These are phyloP conservation scores for Drosera spatulata DNA, from an alignment of 179 eudicot species.

Conservation along the genomic window DNA sequence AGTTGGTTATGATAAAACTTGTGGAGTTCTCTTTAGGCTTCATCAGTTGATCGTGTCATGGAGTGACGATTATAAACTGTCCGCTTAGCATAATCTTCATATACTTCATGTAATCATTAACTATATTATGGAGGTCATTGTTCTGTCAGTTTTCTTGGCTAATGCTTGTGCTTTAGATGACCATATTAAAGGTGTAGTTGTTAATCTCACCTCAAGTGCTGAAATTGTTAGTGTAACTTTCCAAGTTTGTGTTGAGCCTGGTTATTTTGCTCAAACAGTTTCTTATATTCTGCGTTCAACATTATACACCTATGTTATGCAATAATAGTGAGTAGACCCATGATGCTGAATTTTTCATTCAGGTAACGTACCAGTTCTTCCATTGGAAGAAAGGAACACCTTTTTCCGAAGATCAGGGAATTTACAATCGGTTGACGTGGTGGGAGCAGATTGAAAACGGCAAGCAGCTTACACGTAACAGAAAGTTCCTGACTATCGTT, in stretches of 20 bases:
- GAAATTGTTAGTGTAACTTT: too few relatives aligned
- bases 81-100: too few relatives aligned
- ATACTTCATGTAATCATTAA: too few relatives aligned
- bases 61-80: too few relatives aligned
- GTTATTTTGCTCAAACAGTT: neutral
- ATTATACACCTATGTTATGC: neutral
- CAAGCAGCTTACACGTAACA: conserved; percentile 53
- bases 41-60: too few relatives aligned
- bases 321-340: neutral
- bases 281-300: neutral
- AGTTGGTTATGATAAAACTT: too few relatives aligned
- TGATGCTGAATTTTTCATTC: neutral
- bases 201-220: too few relatives aligned
- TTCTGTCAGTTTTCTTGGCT: too few relatives aligned
- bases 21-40: too few relatives aligned
- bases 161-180: too few relatives aligned
- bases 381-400: conserved; percentile 62
- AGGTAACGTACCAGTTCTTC: conserved; percentile 53
- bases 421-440: conserved; percentile 9
- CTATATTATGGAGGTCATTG: too few relatives aligned
- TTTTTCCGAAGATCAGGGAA: conserved; percentile 54
- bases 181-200: too few relatives aligned
- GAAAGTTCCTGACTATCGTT: conserved; percentile 47
- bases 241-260: neutral
- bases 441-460: conserved; percentile 57